A percentile compares a stretch with the other conserved stretches of the same genome.
Evolutionary conservation across 2,329 filamentous ascomycete species (phyloP).

Genomic region (Cordyceps farinosa): DNA sequence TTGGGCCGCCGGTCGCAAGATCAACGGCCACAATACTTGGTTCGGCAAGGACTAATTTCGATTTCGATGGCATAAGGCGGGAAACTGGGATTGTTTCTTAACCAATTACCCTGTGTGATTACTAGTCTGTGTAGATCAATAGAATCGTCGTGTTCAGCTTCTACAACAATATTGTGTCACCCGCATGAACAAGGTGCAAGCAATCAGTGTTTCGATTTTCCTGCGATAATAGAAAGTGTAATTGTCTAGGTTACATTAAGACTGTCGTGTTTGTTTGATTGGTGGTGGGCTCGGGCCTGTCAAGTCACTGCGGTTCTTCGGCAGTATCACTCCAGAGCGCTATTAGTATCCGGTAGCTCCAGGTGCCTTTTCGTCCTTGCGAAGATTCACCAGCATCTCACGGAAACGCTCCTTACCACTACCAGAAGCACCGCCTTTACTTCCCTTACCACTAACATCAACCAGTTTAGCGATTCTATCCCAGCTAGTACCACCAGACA

Average conservation of each 20-base stretch:
- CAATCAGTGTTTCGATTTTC: not conserved
- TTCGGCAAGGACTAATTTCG: conserved; percentile 52
- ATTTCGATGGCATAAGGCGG: not conserved
- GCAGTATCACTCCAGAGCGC: not conserved
- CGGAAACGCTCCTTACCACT: conserved; percentile 96
- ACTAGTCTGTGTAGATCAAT: conserved; percentile 4
- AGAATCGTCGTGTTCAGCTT: not conserved
- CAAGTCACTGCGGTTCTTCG: not conserved
- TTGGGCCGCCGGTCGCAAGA: conserved; percentile 72
- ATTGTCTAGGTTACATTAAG: conserved; percentile 23
- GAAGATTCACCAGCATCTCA: conserved; percentile 79
- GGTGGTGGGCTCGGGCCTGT: too few relatives aligned
- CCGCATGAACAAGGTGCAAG: not conserved
- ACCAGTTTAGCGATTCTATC: conserved; percentile 96
- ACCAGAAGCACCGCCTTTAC: conserved; percentile 78
- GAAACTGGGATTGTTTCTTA: not conserved
- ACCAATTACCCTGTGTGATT: conserved; percentile 9
- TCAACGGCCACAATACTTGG: conserved; percentile 77
- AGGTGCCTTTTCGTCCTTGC: conserved; percentile 86
- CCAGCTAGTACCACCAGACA: conserved; percentile 94
- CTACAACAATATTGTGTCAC: not conserved
- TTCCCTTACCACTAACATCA: conserved; percentile 92
- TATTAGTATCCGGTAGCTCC: conserved; percentile 60
- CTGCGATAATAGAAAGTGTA: not conserved
- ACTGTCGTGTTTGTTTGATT: not conserved